Percentiles rank a stretch among this genome's conserved stretches.
phyloP scores from a whole-genome alignment of 768 basidiomycete species.

The Ramaria rubella region DNA sequence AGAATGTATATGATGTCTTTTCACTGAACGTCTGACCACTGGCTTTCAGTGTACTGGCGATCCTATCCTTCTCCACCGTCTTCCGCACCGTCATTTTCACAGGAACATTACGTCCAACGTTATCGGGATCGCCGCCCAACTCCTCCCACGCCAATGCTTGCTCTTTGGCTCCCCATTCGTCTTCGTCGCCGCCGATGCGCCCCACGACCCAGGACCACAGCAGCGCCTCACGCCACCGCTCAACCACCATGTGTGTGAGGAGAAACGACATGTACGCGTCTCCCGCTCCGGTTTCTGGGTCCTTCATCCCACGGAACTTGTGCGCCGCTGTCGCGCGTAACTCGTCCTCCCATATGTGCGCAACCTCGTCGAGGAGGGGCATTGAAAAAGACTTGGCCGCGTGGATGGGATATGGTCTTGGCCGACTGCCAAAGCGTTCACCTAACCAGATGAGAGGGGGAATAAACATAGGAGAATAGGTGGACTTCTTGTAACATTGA shows the following conservation, averaged over 20 bases:
- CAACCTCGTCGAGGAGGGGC: slow-evolving; percentile 17
- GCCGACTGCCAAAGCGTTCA: slow-evolving; percentile 19
- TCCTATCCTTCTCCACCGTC: background rate
- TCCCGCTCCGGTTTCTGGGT: too few relatives aligned
- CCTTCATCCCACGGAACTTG: slow-evolving; percentile 9
- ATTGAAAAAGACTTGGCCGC: slow-evolving; percentile 17
- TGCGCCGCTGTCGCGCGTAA: slow-evolving; percentile 11
- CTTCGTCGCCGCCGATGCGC: slow-evolving; percentile 12
- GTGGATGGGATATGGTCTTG: slow-evolving; percentile 21
- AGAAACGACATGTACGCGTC: slow-evolving; percentile 11
- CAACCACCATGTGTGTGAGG: slow-evolving; percentile 12
- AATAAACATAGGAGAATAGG: background rate
- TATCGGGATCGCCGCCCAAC: slow-evolving; percentile 20
- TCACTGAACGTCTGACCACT: slow-evolving; percentile 2
- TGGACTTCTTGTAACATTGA: background rate
- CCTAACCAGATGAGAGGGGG: background rate
- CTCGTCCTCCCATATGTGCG: slow-evolving; percentile 12
- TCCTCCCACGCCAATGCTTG: slow-evolving; percentile 24
- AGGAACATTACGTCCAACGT: slow-evolving; percentile 24
- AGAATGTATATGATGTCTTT: slow-evolving; percentile 4
- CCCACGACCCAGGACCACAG: slow-evolving; percentile 13
- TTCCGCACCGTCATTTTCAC: background rate
- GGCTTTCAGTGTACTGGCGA: background rate
- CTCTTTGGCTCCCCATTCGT: slow-evolving; percentile 10
- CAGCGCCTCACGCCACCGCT: slow-evolving; percentile 14